Base-by-base conservation (phyloP, 495 filamentous ascomycete genomes). In the Lepraria neglecta region DNA sequence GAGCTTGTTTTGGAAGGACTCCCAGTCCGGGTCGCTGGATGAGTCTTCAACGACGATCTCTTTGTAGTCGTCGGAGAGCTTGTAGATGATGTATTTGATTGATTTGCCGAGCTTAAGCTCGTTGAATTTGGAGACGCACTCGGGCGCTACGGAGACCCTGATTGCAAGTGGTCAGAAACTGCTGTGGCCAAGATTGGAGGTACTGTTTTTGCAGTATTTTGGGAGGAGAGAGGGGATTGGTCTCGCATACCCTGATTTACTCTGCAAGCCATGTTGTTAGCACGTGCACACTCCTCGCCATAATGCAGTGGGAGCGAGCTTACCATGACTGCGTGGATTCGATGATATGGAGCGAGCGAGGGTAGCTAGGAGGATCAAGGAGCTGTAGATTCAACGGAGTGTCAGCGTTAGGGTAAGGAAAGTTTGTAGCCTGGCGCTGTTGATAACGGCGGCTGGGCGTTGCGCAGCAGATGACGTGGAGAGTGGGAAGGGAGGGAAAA, bases 51-150 rank as follows among this genome's bases (percentile, higher is more conserved):
- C 83, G 48, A 88, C 87, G 71, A 97, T 91, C 69, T 87, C 74
- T 76, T 88, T 94, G 85, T 88, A 88, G 82, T 96, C 84, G 76
- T 95, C 90, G 65, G 87, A 82, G 70, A 98, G 86, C 82, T 96
- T 96, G 88, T 85, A 97, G 84, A 98, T 88, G 78, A 98, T 87
- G 79, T 84, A 98, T 79, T 95, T 96, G 80, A 84, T 78, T 75
- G 86, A 85, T 74, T 91, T 90, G 78, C 79, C 84, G 67, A 92
- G 82, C 82, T 95, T 95, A 63, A 98, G 86, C 58, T 96, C 85
- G 73, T 96, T 92, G 85, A 89, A 97, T 63, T 78, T 77, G 56
- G 74, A 73, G 75, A 95, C 79, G 84, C 92, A 96, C 42, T 96
- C 89, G 68, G 84, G 81, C 61, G 78, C 71, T 64, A 97, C 82